Evolutionary conservation across 306 rosid species (phyloP).

Genomic region (Cajanus cajan): DNA sequence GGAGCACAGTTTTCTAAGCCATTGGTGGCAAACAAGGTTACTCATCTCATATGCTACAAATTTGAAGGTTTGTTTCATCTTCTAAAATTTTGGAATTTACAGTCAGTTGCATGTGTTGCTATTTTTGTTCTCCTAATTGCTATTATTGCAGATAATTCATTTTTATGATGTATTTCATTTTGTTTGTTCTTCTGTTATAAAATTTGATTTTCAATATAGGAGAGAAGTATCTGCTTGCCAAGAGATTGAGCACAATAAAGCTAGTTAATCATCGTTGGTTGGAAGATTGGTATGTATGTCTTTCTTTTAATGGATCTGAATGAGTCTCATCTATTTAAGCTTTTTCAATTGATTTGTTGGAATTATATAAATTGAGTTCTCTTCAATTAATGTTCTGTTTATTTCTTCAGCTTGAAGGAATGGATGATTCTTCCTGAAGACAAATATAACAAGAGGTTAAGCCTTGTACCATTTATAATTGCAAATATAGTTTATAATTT

Average conservation of each 20-base stretch:
- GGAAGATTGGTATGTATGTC: constrained; percentile 70
- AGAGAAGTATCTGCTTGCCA: constrained; percentile 91
- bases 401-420: constrained; percentile 64
- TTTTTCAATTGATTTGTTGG: constrained; percentile 14
- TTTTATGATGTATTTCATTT: neutral
- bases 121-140: neutral
- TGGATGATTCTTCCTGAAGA: constrained; percentile 82
- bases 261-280: constrained; percentile 89
- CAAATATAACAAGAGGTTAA: constrained; percentile 74
- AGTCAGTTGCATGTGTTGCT: neutral
- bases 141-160: constrained; percentile 18
- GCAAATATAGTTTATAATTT: neutral
- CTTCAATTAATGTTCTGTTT: constrained; percentile 22
- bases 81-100: neutral
- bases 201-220: constrained; percentile 41
- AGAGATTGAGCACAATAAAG: constrained; percentile 62
- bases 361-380: neutral
- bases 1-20: constrained; percentile 92
- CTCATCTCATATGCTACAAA: constrained; percentile 95
- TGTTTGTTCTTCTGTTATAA: neutral
- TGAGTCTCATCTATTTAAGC: constrained; percentile 16
- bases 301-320: neutral
- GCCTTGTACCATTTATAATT: neutral
- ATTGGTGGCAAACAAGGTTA: constrained; percentile 81
- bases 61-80: constrained; percentile 70